Percentiles rank a stretch among this genome's conserved stretches.
Evolutionary conservation across 2,329 filamentous ascomycete genomes (phyloP).

Genomic region (Metarhizium sp.): DNA sequence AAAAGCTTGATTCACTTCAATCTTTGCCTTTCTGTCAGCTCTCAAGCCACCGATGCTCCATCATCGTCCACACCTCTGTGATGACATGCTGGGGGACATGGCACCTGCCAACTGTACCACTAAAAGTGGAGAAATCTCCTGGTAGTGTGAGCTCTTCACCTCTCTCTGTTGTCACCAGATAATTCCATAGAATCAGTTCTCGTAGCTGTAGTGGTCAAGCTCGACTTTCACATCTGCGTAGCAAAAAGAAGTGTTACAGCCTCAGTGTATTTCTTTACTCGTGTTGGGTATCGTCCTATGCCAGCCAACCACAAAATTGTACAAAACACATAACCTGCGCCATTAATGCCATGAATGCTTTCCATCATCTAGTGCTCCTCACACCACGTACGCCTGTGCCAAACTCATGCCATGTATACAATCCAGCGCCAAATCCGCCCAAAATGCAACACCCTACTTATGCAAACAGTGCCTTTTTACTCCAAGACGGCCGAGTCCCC

Average conservation of each 20-base stretch:
- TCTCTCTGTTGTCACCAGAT: too few relatives aligned
- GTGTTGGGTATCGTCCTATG: not conserved
- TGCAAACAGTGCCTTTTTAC: not conserved
- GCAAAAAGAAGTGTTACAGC: too few relatives aligned
- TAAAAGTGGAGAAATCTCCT: too few relatives aligned
- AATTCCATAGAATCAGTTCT: too few relatives aligned
- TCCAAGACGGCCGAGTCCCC: not conserved
- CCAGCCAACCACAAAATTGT: not conserved
- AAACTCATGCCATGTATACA: not conserved
- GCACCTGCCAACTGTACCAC: too few relatives aligned
- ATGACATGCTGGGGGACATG: too few relatives aligned
- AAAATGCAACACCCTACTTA: not conserved
- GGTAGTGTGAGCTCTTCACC: too few relatives aligned
- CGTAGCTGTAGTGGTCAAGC: too few relatives aligned
- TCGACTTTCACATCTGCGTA: too few relatives aligned
- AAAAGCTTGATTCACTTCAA: slow-evolving; percentile 4
- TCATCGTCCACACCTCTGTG: not conserved
- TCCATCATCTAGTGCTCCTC: too few relatives aligned
- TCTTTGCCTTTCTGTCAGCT: too few relatives aligned
- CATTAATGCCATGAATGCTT: not conserved
- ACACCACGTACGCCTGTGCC: not conserved
- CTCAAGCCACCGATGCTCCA: not conserved
- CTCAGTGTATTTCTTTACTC: not conserved
- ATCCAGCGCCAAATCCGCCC: not conserved
- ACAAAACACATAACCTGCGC: not conserved